Base-by-base conservation (phyloP, 495 filamentous ascomycete species). In the Penicillium waksmanii region DNA sequence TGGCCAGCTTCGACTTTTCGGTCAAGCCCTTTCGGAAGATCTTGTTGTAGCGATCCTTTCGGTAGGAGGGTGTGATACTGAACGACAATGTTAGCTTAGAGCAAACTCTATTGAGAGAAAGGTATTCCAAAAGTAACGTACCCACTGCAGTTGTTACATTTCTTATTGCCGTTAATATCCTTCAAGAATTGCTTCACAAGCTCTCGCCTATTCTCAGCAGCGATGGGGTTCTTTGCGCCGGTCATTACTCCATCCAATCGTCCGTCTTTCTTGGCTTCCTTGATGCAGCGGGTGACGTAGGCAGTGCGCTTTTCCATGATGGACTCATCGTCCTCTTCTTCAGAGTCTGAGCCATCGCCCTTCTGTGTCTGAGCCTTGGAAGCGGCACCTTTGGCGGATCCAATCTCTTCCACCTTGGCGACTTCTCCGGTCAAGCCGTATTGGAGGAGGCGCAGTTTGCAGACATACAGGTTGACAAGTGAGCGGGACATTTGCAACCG, bases 31-130 rank as follows among this genome's bases (percentile, higher is more conserved):
- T 94, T 65, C 93, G 86, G 73, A 97, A 99, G 53, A 99, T 95
- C 73, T 97, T 98, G 62, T 89, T 87, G 68, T 82, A 93, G 25
- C 87, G 83, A 61, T 98, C 93, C 66, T 94, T 96, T 63, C 92
- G 85, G 73, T 89, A 97, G 5, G 73, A 77, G 18, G 92, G 92
- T 21, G 90, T 89, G 36, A 91, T 84, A 47, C 85, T 88, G 67
- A 71, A 49, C 2, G 6, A 47, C 25, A 61, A 23, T 59, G 62
- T 57, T 46, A 61, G 60, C 27, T 56, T 42, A 49, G 54, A 25
- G 48, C 34, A 34, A 55, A 61, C 21, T 25, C 36, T 38, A 31
- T 18, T 17, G 31, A 57, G 21, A 19, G 40, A 49, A 19, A 43
- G 34, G 27, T 35, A 17, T 57, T 21, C 13, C 17, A 27, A 42